Conservation (phyloP, 495 filamentous ascomycete genomes). For the Collariella sp. region DNA sequence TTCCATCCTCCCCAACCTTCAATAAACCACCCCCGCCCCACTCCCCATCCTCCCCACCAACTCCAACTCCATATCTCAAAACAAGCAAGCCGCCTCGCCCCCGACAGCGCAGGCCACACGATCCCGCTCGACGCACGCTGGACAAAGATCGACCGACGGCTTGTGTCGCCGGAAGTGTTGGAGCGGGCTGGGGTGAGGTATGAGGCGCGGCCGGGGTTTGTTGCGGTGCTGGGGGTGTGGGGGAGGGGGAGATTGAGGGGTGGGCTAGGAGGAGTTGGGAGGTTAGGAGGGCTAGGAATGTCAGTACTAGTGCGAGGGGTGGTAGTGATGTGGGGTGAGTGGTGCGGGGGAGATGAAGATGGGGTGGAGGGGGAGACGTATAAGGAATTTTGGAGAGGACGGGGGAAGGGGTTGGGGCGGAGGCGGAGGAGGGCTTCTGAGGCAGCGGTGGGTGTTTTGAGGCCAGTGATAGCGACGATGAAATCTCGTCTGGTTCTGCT, state of each 20-base stretch:
- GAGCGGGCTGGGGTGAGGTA: constrained; percentile 56
- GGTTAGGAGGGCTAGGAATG: constrained; percentile 43
- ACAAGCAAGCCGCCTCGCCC: constrained; percentile 35
- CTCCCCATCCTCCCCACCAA: constrained; percentile 6
- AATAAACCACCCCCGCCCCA: constrained; percentile 8
- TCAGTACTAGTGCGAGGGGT: too few relatives aligned
- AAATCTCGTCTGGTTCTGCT: constrained; percentile 8
- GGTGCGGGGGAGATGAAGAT: not conserved
- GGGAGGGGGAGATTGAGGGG: constrained; percentile 50
- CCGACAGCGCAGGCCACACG: constrained; percentile 46
- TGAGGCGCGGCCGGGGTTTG: constrained; percentile 58
- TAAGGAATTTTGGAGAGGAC: too few relatives aligned
- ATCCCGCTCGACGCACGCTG: constrained; percentile 61
- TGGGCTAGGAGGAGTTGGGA: constrained; percentile 48
- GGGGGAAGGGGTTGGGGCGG: too few relatives aligned
- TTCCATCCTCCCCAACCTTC: constrained; percentile 10
- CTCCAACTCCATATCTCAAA: too few relatives aligned
- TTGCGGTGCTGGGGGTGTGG: constrained; percentile 58
- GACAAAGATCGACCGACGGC: constrained; percentile 58
- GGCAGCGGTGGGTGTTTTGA: too few relatives aligned
- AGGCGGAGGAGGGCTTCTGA: too few relatives aligned
- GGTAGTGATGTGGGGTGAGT: too few relatives aligned
- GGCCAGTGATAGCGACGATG: constrained; percentile 22
- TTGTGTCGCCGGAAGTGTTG: constrained; percentile 60
- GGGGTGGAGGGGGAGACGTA: too few relatives aligned